Percentiles rank a stretch among this genome's conserved stretches.
phyloP scores from a whole-genome alignment of 768 basidiomycete species.

The Mycena filopes region DNA sequence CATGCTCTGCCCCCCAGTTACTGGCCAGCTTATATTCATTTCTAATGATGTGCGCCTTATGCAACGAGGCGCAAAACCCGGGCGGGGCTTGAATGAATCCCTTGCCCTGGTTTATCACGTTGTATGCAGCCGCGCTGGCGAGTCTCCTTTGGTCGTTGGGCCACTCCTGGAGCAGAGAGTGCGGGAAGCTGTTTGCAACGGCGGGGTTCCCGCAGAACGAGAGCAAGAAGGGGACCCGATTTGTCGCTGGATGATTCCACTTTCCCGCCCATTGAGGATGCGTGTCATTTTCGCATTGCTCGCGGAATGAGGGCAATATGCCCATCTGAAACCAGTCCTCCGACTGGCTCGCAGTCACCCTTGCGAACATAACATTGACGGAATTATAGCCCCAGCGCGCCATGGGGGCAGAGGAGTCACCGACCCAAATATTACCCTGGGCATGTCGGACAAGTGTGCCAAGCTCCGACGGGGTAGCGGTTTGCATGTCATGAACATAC shows the following conservation, averaged over 20 bases:
- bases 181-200: constrained; percentile 14
- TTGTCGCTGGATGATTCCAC: not conserved
- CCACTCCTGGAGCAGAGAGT: not conserved
- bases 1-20: constrained; percentile 35
- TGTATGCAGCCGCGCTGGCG: not conserved
- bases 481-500: constrained; percentile 5
- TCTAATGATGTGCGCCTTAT: constrained; percentile 1
- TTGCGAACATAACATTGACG: not conserved
- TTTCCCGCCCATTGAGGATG: not conserved
- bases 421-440: constrained; percentile 5
- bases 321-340: not conserved
- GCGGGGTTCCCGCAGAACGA: constrained; percentile 6
- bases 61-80: not conserved
- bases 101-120: not conserved
- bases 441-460: not conserved
- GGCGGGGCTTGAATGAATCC: constrained; percentile 7
- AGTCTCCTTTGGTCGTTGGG: not conserved
- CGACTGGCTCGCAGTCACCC: no score
- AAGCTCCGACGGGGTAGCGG: not conserved
- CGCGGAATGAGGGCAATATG: not conserved
- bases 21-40: constrained; percentile 32
- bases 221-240: not conserved
- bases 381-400: constrained; percentile 23
- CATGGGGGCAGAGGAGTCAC: not conserved
- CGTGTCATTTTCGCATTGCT: not conserved